A percentile compares a stretch with the other conserved stretches of the same genome.
Evolutionary conservation across 257 asterid genomes (phyloP).

Genomic region (Primulina eburnea): DNA sequence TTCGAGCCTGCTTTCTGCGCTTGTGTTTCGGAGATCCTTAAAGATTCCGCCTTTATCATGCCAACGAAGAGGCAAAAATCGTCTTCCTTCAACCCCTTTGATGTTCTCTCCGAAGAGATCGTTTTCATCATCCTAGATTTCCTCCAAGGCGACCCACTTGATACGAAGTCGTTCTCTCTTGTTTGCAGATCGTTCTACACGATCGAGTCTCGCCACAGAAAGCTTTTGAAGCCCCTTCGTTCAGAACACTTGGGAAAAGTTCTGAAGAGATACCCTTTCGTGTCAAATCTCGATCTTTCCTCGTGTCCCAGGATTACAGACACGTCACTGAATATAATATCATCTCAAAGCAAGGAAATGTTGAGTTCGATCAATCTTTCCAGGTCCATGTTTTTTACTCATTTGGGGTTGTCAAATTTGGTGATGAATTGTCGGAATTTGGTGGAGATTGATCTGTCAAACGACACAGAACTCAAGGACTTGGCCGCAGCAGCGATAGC

Average conservation of each 20-base stretch:
- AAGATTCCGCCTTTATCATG: conserved; percentile 23
- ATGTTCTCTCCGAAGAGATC: conserved; percentile 67
- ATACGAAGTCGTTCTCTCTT: conserved; percentile 72
- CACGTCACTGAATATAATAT: conserved; percentile 37
- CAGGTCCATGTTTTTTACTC: conserved; percentile 57
- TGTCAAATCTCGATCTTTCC: conserved; percentile 64
- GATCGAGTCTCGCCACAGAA: conserved; percentile 69
- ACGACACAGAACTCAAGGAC: conserved; percentile 68
- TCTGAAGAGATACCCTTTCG: conserved; percentile 45
- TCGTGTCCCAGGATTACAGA: conserved; percentile 70
- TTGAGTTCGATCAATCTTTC: conserved; percentile 72
- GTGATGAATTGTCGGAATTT: conserved; percentile 55
- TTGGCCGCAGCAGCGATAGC: conserved; percentile 65
- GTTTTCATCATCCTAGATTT: conserved; percentile 61
- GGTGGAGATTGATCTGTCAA: conserved; percentile 81
- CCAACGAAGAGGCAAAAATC: conserved; percentile 61
- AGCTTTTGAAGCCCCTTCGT: conserved; percentile 60
- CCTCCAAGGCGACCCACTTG: conserved; percentile 64
- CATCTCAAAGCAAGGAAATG: conserved; percentile 40
- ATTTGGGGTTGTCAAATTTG: conserved; percentile 62
- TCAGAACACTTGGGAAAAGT: conserved; percentile 49
- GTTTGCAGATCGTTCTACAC: conserved; percentile 62
- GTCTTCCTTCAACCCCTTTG: conserved; percentile 48
- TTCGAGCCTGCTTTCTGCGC: background rate
- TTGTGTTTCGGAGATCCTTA: conserved; percentile 29